Percentiles rank a stretch among this genome's conserved stretches.
phyloP scores from a whole-genome alignment of 768 basidiomycete species.

The Collybiopsis confluens region DNA sequence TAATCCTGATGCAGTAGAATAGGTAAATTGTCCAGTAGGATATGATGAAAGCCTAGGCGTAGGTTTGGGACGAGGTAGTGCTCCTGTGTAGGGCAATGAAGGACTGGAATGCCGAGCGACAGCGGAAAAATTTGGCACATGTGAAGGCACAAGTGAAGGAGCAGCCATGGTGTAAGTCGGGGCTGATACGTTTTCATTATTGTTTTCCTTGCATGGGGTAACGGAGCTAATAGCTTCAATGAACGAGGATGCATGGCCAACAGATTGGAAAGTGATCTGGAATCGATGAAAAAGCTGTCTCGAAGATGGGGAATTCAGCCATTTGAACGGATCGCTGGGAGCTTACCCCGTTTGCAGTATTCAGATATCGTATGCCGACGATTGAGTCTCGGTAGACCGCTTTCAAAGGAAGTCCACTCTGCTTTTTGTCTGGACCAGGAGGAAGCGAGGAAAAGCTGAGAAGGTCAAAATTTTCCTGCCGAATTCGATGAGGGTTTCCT shows the following conservation, averaged over 20 bases:
- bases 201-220: conserved; percentile 71
- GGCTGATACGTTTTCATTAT: conserved; percentile 16
- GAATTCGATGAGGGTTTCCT: no score
- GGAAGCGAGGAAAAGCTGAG: conserved; percentile 56
- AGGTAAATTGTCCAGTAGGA: background rate
- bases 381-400: conserved; percentile 72
- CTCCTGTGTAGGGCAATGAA: background rate
- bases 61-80: background rate
- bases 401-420: conserved; percentile 62
- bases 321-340: background rate
- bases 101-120: background rate
- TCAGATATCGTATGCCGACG: conserved; percentile 73
- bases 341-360: conserved; percentile 31
- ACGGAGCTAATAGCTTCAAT: conserved; percentile 59
- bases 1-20: background rate
- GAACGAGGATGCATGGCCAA: conserved; percentile 47
- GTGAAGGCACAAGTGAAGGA: conserved; percentile 1
- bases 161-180: background rate
- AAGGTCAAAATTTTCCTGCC: conserved; percentile 74
- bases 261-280: conserved; percentile 64
- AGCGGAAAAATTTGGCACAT: background rate
- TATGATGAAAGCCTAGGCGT: background rate
- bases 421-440: conserved; percentile 24
- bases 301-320: conserved; percentile 1
- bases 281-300: conserved; percentile 67